A percentile compares a stretch with the other conserved stretches of the same genome.
Evolutionary conservation across 1,284 basidiomycete species (phyloP).

Genomic region (Malassezia vespertilionis): DNA sequence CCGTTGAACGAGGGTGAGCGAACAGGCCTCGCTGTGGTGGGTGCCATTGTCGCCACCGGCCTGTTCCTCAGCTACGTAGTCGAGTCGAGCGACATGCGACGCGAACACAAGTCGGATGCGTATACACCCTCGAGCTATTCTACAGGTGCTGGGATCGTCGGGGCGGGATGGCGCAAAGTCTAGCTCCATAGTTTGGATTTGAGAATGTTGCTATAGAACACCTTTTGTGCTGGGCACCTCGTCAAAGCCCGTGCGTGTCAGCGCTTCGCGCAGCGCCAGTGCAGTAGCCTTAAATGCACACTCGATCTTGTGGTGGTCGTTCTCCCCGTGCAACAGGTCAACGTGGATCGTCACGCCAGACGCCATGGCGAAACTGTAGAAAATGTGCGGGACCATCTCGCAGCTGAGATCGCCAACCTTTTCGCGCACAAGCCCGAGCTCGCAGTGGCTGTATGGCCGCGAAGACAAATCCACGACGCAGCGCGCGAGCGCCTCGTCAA

Average conservation of each 20-base stretch:
- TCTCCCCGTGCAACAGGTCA: slow-evolving; percentile 83
- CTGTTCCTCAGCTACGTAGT: slow-evolving; percentile 50
- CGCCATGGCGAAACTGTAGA: slow-evolving; percentile 83
- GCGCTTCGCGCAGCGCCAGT: slow-evolving; percentile 84
- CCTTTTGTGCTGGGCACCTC: slow-evolving; percentile 98
- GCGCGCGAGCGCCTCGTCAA: slow-evolving; percentile 79
- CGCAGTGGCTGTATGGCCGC: slow-evolving; percentile 83
- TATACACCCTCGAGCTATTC: slow-evolving; percentile 11
- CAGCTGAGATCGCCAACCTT: slow-evolving; percentile 77
- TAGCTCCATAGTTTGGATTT: too few species aligned
- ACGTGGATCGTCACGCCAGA: slow-evolving; percentile 85
- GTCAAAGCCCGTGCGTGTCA: slow-evolving; percentile 72
- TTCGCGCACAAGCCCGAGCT: slow-evolving; percentile 68
- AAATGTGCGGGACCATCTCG: slow-evolving; percentile 94
- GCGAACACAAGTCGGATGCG: background rate
- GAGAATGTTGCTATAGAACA: too few species aligned
- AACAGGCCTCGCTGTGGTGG: slow-evolving; percentile 54
- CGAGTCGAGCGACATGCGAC: background rate
- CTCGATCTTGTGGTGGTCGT: slow-evolving; percentile 97
- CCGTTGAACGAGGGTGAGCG: slow-evolving; percentile 54
- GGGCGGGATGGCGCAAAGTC: slow-evolving; percentile 13
- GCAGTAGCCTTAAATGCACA: slow-evolving; percentile 96
- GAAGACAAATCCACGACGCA: slow-evolving; percentile 98
- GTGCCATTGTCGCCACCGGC: slow-evolving; percentile 54
- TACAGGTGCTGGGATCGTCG: slow-evolving; percentile 16